Evolutionary conservation across 2,329 filamentous ascomycete genomes (phyloP).

Genomic region (Colletotrichum higginsianum): DNA sequence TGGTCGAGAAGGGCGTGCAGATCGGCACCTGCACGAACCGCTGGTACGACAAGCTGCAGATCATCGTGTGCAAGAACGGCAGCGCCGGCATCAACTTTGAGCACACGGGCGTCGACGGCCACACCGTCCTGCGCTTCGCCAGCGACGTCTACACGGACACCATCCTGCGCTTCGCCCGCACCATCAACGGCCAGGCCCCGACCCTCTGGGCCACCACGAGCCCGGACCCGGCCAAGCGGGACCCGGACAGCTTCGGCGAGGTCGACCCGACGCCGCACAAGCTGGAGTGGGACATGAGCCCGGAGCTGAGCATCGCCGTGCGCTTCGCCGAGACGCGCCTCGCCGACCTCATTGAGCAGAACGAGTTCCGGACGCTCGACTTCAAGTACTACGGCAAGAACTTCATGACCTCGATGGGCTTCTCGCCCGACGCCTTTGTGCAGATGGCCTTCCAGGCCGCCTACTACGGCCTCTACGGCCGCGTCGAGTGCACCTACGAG

Average conservation of each 20-base stretch:
- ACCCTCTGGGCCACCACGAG: slow-evolving; percentile 92
- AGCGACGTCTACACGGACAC: slow-evolving; percentile 98
- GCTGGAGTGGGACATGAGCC: slow-evolving; percentile 97
- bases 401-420: slow-evolving; percentile 97
- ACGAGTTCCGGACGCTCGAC: slow-evolving; percentile 94
- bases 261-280: slow-evolving; percentile 96
- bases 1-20: slow-evolving; percentile 93
- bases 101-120: slow-evolving; percentile 97
- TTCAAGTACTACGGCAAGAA: slow-evolving; percentile 94
- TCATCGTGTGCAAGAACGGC: slow-evolving; percentile 99
- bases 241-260: slow-evolving; percentile 91
- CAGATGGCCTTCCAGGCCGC: slow-evolving; percentile 99
- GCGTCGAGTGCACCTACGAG: slow-evolving; percentile 95
- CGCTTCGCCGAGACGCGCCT: slow-evolving; percentile 96
- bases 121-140: slow-evolving; percentile 95
- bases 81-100: slow-evolving; percentile 99
- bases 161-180: slow-evolving; percentile 93
- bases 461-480: slow-evolving; percentile 96
- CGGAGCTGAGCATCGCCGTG: slow-evolving; percentile 90
- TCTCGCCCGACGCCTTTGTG: slow-evolving; percentile 96
- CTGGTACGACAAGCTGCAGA: slow-evolving; percentile 99
- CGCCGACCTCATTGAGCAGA: slow-evolving; percentile 95
- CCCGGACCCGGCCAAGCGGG: slow-evolving; percentile 92
- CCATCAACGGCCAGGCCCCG: slow-evolving; percentile 94
- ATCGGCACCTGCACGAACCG: slow-evolving; percentile 98